Evolutionary conservation across 1,284 basidiomycete species (phyloP).

Genomic region (Moesziomyces globuligerus): DNA sequence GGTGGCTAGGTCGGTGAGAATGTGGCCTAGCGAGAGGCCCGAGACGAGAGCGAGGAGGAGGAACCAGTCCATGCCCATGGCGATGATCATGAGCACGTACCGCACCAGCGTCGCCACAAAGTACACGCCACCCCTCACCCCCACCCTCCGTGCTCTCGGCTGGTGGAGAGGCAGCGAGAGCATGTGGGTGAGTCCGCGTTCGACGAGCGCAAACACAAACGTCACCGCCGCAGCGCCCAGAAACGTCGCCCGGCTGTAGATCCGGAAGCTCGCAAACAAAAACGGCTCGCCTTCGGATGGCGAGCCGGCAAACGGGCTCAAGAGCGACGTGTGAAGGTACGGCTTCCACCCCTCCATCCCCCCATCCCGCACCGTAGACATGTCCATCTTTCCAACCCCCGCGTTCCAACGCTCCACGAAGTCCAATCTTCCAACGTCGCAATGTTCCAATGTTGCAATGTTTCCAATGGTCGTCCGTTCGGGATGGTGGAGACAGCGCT

Average conservation of each 20-base stretch:
- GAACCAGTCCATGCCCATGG: slow-evolving; percentile 49
- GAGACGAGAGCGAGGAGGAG: slow-evolving; percentile 18
- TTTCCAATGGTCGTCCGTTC: too few species aligned
- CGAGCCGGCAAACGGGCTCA: slow-evolving; percentile 7
- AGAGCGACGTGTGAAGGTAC: slow-evolving; percentile 39
- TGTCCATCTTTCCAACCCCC: slow-evolving; percentile 32
- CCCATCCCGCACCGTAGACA: background rate
- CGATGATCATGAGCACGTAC: slow-evolving; percentile 43
- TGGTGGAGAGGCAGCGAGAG: slow-evolving; percentile 6
- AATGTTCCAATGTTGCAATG: too few species aligned
- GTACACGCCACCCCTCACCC: slow-evolving; percentile 8
- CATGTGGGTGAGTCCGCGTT: slow-evolving; percentile 7
- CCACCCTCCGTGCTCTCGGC: too few species aligned
- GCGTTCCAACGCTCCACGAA: too few species aligned
- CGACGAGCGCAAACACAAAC: slow-evolving; percentile 9
- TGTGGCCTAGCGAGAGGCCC: slow-evolving; percentile 12
- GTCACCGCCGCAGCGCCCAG: slow-evolving; percentile 17
- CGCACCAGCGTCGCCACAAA: slow-evolving; percentile 20
- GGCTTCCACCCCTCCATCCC: slow-evolving; percentile 37
- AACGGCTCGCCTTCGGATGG: slow-evolving; percentile 25
- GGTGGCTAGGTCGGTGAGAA: slow-evolving; percentile 6
- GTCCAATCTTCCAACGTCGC: too few species aligned
- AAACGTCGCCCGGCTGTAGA: slow-evolving; percentile 19
- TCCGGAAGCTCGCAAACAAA: slow-evolving; percentile 30
- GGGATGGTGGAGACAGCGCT: too few species aligned